Percentiles rank a stretch among this genome's conserved stretches.
These are phyloP conservation scores for Solanum piurae DNA, from an alignment of 257 asterid species.

Conservation along the genomic window DNA sequence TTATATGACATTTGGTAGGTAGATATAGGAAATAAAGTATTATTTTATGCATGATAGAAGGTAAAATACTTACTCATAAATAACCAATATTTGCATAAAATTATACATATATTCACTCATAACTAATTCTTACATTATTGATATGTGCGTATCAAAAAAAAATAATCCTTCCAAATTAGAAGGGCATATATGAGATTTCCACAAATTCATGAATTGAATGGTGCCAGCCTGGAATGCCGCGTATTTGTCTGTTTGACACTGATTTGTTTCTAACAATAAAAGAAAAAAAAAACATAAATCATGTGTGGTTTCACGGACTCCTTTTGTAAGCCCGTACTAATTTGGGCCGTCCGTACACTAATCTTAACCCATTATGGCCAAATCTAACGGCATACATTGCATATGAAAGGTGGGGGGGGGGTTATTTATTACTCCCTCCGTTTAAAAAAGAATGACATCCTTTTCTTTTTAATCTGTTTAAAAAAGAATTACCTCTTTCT, in stretches of 20 bases:
- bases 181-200: not conserved
- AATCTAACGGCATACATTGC: not conserved
- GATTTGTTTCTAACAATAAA: not conserved
- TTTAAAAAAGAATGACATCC: too few species aligned
- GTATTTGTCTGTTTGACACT: not conserved
- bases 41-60: too few species aligned
- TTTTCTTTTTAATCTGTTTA: too few species aligned
- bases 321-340: not conserved
- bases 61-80: too few species aligned
- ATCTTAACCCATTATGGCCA: not conserved
- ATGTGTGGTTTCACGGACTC: slow-evolving; percentile 9
- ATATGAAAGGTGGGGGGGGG: fast-evolving
- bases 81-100: too few species aligned
- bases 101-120: too few species aligned
- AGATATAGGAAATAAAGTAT: too few species aligned
- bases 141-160: not conserved
- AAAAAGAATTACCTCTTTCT: too few species aligned
- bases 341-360: not conserved
- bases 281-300: not conserved
- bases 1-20: too few species aligned
- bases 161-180: not conserved
- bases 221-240: slow-evolving; percentile 29
- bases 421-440: too few species aligned
- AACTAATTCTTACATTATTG: too few species aligned
- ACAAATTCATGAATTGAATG: not conserved